Evolutionary conservation across 768 basidiomycete species (phyloP).

Genomic region (Leucosporidium scottii): DNA sequence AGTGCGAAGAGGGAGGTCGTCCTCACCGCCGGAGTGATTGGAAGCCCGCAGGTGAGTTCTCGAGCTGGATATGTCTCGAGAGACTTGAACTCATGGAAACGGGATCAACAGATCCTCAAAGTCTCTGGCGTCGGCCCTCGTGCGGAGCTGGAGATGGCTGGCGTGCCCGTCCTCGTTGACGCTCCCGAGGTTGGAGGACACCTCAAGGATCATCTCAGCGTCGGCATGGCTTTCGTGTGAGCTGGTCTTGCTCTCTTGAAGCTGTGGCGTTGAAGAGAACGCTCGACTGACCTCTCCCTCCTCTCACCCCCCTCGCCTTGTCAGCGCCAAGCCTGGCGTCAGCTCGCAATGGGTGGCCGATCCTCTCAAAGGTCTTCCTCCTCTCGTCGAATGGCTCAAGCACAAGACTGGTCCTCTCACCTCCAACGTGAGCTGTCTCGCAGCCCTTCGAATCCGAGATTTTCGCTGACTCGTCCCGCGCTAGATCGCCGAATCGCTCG

Average conservation of each 20-base stretch:
- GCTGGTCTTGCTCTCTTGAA: neutral
- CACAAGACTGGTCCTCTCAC: conserved; percentile 13
- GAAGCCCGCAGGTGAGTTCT: conserved; percentile 38
- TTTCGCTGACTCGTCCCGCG: neutral
- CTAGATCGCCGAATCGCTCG: conserved; percentile 21
- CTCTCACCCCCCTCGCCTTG: neutral
- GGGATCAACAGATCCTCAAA: conserved; percentile 25
- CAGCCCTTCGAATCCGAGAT: neutral
- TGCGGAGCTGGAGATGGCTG: conserved; percentile 10
- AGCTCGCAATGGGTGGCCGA: conserved; percentile 11
- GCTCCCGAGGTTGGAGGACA: conserved; percentile 47
- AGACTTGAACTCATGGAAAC: too few relatives aligned
- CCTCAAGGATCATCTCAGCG: conserved; percentile 39
- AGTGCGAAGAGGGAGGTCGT: conserved; percentile 18
- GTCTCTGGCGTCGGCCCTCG: conserved; percentile 15
- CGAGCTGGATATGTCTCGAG: too few relatives aligned
- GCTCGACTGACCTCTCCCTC: neutral
- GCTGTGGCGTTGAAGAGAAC: neutral
- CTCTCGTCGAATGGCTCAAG: conserved; percentile 18
- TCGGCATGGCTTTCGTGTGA: neutral
- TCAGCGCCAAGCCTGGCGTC: conserved; percentile 7
- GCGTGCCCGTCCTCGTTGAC: conserved; percentile 36
- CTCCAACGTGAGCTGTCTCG: neutral
- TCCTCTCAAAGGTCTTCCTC: conserved; percentile 15
- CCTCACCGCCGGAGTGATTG: conserved; percentile 16